Evolutionary conservation across 768 basidiomycete genomes (phyloP).

Genomic region (Termitomyces sp.): DNA sequence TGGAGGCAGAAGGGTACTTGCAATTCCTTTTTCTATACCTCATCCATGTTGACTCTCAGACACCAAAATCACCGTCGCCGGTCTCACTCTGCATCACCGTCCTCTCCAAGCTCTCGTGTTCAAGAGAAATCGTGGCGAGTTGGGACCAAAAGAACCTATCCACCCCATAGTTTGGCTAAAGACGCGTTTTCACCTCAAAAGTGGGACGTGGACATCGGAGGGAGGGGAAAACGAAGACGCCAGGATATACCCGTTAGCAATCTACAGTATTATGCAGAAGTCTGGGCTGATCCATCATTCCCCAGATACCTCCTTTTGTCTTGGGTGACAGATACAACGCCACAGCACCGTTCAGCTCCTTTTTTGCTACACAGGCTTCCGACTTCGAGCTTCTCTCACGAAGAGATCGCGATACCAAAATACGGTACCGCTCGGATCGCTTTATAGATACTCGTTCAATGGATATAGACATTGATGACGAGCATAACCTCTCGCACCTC

Average conservation of each 20-base stretch:
- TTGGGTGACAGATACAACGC: slow-evolving; percentile 8
- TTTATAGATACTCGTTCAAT: slow-evolving; percentile 11
- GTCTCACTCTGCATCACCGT: slow-evolving; percentile 51
- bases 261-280: slow-evolving; percentile 1
- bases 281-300: slow-evolving; percentile 5
- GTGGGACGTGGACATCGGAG: slow-evolving; percentile 54
- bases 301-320: slow-evolving; percentile 21
- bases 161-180: slow-evolving; percentile 34
- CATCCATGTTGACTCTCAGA: slow-evolving; percentile 33
- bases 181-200: slow-evolving; percentile 35
- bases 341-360: slow-evolving; percentile 23
- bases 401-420: slow-evolving; percentile 15
- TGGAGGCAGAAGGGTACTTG: background rate
- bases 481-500: slow-evolving; percentile 37
- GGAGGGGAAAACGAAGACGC: slow-evolving; percentile 54
- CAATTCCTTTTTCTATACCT: background rate
- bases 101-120: slow-evolving; percentile 34
- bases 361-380: slow-evolving; percentile 47
- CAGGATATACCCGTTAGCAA: slow-evolving; percentile 45
- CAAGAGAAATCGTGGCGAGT: slow-evolving; percentile 38
- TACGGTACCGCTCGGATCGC: slow-evolving; percentile 21
- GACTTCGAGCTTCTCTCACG: slow-evolving; percentile 46
- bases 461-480: slow-evolving; percentile 16
- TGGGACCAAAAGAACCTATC: slow-evolving; percentile 49
- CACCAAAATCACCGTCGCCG: slow-evolving; percentile 42